phyloP scores from a whole-genome alignment of 202 grass and related monocot genomes.

The Saccharum hybrid region DNA sequence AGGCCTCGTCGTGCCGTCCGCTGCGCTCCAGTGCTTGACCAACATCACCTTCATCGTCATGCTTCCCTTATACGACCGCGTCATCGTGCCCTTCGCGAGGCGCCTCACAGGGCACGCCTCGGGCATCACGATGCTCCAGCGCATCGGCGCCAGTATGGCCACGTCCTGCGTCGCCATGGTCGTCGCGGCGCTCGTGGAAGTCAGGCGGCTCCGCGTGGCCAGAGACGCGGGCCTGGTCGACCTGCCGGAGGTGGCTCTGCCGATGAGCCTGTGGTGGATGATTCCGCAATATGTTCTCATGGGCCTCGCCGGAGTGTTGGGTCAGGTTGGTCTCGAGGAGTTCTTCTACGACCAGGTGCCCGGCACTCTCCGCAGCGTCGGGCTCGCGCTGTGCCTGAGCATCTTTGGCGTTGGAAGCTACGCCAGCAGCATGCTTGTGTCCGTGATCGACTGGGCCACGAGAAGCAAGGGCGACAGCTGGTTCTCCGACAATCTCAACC shows the following conservation, averaged over 20 bases:
- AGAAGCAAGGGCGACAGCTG: slow-evolving; percentile 44
- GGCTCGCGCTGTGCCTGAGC: slow-evolving; percentile 53
- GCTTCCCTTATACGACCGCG: slow-evolving; percentile 56
- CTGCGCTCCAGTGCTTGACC: slow-evolving; percentile 48
- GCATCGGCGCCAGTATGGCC: slow-evolving; percentile 46
- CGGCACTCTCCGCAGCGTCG: slow-evolving; percentile 56
- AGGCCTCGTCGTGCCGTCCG: slow-evolving; percentile 35
- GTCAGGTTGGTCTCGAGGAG: slow-evolving; percentile 55
- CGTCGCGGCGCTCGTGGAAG: slow-evolving; percentile 52
- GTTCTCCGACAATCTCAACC: slow-evolving; percentile 63
- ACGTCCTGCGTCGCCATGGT: slow-evolving; percentile 36
- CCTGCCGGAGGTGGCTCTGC: slow-evolving; percentile 32
- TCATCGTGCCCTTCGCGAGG: slow-evolving; percentile 50
- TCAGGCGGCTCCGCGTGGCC: slow-evolving; percentile 30
- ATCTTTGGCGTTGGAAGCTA: slow-evolving; percentile 56
- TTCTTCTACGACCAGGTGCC: slow-evolving; percentile 75
- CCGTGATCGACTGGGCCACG: slow-evolving; percentile 50
- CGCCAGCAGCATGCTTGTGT: slow-evolving; percentile 54
- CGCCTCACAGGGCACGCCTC: slow-evolving; percentile 30
- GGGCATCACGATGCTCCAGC: slow-evolving; percentile 61
- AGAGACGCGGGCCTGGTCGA: slow-evolving; percentile 40
- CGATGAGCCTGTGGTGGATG: slow-evolving; percentile 80
- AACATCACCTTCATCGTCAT: slow-evolving; percentile 43
- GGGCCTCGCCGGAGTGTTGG: slow-evolving; percentile 44
- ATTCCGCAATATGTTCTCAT: slow-evolving; percentile 58